phyloP scores from a whole-genome alignment of 2,329 filamentous ascomycete species.

The Colletotrichum sp. region DNA sequence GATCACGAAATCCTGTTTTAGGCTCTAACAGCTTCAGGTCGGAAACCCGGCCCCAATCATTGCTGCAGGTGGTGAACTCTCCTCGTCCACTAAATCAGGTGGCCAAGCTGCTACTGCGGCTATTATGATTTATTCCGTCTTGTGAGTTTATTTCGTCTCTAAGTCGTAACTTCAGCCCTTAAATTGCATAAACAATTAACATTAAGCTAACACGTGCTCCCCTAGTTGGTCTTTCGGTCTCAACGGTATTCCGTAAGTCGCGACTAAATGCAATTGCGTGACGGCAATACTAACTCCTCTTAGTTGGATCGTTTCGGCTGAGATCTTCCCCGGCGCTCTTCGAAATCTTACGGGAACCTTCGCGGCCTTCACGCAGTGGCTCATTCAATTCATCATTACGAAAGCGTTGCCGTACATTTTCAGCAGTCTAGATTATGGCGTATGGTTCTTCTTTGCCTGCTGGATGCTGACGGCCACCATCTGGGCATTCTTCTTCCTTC shows the following conservation, averaged over 20 bases:
- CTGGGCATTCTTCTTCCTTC: conserved; percentile 57
- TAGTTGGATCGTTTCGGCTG: conserved; percentile 47
- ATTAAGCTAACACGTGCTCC: background rate
- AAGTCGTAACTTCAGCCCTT: background rate
- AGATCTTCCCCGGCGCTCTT: conserved; percentile 49
- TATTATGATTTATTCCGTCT: conserved; percentile 60
- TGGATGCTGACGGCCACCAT: conserved; percentile 52
- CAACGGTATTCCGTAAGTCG: conserved; percentile 42
- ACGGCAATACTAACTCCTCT: background rate
- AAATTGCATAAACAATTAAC: background rate
- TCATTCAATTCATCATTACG: conserved; percentile 47
- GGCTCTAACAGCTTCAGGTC: conserved; percentile 27
- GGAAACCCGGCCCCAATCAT: conserved; percentile 53
- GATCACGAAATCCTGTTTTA: background rate
- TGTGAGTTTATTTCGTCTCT: conserved; percentile 39
- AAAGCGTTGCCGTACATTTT: conserved; percentile 51
- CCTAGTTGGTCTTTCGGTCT: conserved; percentile 47
- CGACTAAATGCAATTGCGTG: background rate
- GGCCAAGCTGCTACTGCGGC: conserved; percentile 59
- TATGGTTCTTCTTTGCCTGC: conserved; percentile 62
- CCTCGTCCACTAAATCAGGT: conserved; percentile 46
- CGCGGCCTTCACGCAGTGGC: conserved; percentile 45
- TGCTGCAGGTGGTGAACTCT: conserved; percentile 43
- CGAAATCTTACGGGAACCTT: conserved; percentile 46
- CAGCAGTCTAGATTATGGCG: conserved; percentile 50